Evolutionary conservation across 1,284 basidiomycete species (phyloP).

Genomic region (Ganoderma sinense): DNA sequence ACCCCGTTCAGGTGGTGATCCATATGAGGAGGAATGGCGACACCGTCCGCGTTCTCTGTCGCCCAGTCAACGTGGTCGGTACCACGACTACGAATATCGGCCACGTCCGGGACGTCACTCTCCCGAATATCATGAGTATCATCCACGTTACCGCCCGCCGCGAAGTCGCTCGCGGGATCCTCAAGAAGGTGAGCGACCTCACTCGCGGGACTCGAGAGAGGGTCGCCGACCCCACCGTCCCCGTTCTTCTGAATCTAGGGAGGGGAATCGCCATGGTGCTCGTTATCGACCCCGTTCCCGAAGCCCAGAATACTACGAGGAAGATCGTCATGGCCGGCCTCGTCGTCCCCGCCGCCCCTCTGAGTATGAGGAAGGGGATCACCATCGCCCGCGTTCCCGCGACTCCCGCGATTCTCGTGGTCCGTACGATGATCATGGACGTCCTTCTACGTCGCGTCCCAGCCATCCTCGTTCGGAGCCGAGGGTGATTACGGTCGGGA

Average conservation of each 20-base stretch:
- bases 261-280: background rate
- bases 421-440: background rate
- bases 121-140: background rate
- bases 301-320: background rate
- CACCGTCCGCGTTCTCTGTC: background rate
- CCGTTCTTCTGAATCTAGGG: background rate
- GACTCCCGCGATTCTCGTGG: background rate
- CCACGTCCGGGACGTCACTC: background rate
- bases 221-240: background rate
- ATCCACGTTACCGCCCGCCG: background rate
- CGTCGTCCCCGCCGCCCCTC: background rate
- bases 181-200: slow-evolving; percentile 1
- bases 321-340: background rate
- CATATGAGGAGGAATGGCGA: background rate
- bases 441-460: background rate
- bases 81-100: background rate
- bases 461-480: background rate
- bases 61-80: background rate
- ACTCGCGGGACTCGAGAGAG: background rate
- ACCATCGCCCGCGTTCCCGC: background rate
- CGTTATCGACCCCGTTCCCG: background rate
- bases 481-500: background rate
- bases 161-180: background rate
- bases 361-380: background rate
- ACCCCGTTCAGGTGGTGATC: background rate